Conservation (phyloP, 2,329 filamentous ascomycete genomes). For the Endothia cerciana region DNA sequence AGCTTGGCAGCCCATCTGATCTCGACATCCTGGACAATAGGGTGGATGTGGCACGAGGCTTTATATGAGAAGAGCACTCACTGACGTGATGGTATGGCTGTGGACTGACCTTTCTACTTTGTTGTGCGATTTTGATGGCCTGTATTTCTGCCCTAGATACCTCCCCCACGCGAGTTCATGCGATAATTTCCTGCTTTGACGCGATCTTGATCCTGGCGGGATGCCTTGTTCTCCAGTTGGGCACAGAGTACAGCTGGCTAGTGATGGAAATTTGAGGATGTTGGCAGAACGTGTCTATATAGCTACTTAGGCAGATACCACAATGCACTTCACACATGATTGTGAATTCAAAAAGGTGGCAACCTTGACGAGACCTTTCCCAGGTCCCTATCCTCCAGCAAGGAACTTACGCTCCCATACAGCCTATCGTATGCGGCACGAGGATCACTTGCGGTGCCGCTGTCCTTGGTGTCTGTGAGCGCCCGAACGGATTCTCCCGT, state of each 20-base stretch:
- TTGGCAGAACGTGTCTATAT: background rate
- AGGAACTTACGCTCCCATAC: too few species aligned
- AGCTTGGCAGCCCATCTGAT: background rate
- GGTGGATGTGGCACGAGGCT: background rate
- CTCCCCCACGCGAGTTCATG: constrained; percentile 25
- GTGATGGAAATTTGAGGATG: background rate
- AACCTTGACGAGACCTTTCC: too few species aligned
- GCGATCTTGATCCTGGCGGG: background rate
- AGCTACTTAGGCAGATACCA: constrained; percentile 10
- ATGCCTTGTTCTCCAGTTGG: background rate
- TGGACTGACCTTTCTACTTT: background rate
- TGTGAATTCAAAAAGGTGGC: too few species aligned
- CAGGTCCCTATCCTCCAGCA: too few species aligned
- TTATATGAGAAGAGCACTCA: background rate
- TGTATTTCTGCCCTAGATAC: constrained; percentile 21
- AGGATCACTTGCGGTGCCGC: too few species aligned
- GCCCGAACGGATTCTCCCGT: too few species aligned
- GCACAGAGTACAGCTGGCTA: background rate
- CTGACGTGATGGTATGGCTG: background rate
- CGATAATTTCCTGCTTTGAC: constrained; percentile 10
- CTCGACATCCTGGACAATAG: background rate
- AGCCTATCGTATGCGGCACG: too few species aligned
- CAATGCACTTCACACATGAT: constrained; percentile 2
- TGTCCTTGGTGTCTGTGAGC: too few species aligned
- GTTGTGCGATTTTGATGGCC: constrained; percentile 11